phyloP scores from a whole-genome alignment of 768 basidiomycete genomes.

The Trametes cinnabarina region DNA sequence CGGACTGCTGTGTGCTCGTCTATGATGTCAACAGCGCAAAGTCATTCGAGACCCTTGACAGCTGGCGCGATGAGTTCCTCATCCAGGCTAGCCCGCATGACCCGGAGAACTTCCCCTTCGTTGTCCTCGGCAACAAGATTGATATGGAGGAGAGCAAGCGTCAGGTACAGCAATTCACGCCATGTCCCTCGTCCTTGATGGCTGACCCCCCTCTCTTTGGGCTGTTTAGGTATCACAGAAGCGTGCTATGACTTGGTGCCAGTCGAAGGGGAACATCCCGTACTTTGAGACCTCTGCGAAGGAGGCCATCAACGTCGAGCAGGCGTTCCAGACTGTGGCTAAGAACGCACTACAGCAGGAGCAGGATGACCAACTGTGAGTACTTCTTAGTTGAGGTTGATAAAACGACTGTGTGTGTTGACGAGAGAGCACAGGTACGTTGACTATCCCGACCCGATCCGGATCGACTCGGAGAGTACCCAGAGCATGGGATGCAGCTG shows the following conservation, averaged over 20 bases:
- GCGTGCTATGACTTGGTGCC: conserved; percentile 99
- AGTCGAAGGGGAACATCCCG: conserved; percentile 98
- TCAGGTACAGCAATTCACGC: conserved; percentile 56
- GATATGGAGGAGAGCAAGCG: conserved; percentile 99
- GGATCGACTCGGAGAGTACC: conserved; percentile 89
- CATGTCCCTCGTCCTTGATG: background rate
- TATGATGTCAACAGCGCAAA: conserved; percentile 99
- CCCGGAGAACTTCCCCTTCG: conserved; percentile 99
- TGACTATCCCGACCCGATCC: conserved; percentile 98
- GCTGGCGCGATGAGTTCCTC: conserved; percentile 99
- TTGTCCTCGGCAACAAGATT: conserved; percentile 99
- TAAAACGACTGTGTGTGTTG: conserved; percentile 12
- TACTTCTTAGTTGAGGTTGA: conserved; percentile 15
- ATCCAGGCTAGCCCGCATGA: conserved; percentile 98
- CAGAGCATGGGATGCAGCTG: conserved; percentile 94
- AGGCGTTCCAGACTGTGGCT: conserved; percentile 99
- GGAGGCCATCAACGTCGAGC: conserved; percentile 99
- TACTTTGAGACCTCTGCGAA: conserved; percentile 99
- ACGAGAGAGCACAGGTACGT: conserved; percentile 66
- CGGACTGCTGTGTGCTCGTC: conserved; percentile 98
- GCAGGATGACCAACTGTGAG: conserved; percentile 91
- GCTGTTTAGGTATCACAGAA: conserved; percentile 88
- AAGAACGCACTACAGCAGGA: conserved; percentile 99
- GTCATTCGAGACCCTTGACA: conserved; percentile 97
- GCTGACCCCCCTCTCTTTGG: background rate